phyloP scores from a whole-genome alignment of 257 asterid species.

The Gentiana macrophylla region DNA sequence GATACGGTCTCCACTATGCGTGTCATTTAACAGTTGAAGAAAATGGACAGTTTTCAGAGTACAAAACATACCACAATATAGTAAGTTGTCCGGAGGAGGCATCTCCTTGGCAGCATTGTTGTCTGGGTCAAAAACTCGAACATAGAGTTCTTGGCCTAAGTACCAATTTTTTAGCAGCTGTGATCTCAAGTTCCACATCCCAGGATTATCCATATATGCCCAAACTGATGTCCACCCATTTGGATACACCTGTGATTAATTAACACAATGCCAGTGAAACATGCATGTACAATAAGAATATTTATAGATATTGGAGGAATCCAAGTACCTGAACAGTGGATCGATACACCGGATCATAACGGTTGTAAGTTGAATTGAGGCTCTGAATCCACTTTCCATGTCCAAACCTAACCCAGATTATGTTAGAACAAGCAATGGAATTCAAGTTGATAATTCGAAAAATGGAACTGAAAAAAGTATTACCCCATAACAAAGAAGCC shows the following conservation, averaged over 20 bases:
- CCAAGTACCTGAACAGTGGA: constrained; percentile 23
- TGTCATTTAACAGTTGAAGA: background rate
- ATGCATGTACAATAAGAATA: background rate
- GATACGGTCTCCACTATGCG: too few species aligned
- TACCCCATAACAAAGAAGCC: constrained; percentile 32
- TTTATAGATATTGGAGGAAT: background rate
- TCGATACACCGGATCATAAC: constrained; percentile 25
- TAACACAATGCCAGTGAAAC: background rate
- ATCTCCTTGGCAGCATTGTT: constrained; percentile 31
- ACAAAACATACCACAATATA: constrained; percentile 6
- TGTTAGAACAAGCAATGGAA: too few species aligned
- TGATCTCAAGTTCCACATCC: constrained; percentile 34
- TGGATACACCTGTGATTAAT: constrained; percentile 28
- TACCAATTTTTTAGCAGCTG: constrained; percentile 24
- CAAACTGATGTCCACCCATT: constrained; percentile 21
- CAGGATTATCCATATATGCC: constrained; percentile 20
- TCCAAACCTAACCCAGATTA: constrained; percentile 14
- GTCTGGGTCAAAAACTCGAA: constrained; percentile 19
- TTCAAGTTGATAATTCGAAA: background rate
- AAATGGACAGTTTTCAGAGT: too few species aligned
- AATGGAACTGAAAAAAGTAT: background rate
- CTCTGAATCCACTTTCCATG: constrained; percentile 7
- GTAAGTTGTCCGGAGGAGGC: constrained; percentile 36
- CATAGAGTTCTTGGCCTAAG: constrained; percentile 25
- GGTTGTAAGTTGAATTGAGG: constrained; percentile 19